phyloP scores from a whole-genome alignment of 2,329 filamentous ascomycete genomes.

The Claviceps sp. region DNA sequence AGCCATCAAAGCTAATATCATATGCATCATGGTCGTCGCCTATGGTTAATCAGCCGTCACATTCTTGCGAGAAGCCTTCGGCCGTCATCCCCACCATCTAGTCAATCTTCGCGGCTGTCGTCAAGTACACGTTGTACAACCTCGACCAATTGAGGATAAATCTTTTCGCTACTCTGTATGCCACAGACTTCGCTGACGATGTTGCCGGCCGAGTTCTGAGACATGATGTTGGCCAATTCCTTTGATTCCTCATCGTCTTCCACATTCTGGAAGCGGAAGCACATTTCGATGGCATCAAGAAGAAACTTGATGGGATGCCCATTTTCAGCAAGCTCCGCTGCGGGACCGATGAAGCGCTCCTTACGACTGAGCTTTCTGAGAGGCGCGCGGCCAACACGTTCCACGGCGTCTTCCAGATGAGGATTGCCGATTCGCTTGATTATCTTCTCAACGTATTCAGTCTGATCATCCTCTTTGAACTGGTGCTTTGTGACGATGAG shows the following conservation, averaged over 20 bases:
- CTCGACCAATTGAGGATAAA: constrained; percentile 62
- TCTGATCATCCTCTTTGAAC: constrained; percentile 62
- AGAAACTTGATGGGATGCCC: constrained; percentile 61
- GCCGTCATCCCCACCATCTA: constrained; percentile 4
- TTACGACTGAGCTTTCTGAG: constrained; percentile 88
- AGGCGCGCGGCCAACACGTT: constrained; percentile 89
- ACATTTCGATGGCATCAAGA: constrained; percentile 76
- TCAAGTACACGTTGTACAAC: constrained; percentile 75
- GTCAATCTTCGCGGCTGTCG: constrained; percentile 35
- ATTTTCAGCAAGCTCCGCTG: constrained; percentile 73
- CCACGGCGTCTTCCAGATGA: constrained; percentile 79
- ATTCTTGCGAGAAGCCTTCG: constrained; percentile 2
- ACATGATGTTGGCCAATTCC: constrained; percentile 77
- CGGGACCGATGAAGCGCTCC: constrained; percentile 91
- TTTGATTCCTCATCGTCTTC: constrained; percentile 80
- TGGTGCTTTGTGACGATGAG: constrained; percentile 80
- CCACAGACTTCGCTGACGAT: constrained; percentile 74
- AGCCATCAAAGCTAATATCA: constrained; percentile 4
- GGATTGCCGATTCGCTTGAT: constrained; percentile 88
- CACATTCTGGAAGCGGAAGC: constrained; percentile 90
- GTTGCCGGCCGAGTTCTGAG: constrained; percentile 55
- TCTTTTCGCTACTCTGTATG: constrained; percentile 60
- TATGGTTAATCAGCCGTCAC: neutral
- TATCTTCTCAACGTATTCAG: constrained; percentile 83
- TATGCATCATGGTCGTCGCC: constrained; percentile 6